Evolutionary conservation across 768 basidiomycete species (phyloP), one percentile per base, ranked within the genome.

Genomic region (Leccinellum albellum): DNA sequence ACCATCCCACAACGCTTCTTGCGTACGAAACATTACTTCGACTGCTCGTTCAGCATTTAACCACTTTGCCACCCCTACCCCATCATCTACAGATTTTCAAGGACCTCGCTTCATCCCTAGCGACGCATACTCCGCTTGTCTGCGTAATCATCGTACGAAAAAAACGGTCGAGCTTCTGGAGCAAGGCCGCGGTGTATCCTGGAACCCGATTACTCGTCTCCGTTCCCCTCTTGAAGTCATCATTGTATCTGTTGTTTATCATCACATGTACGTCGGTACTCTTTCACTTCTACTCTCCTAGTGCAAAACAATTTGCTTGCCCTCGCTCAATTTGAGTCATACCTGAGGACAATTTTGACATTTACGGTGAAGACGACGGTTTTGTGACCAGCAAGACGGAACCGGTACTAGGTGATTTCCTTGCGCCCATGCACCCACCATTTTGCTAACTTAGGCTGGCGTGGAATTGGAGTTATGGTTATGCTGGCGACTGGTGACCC

Each of bases 311-410:
- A 59, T 70, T 72, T 67, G 21, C 57, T 58, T 73, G 61, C 58
- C 50, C 53, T 51, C 66, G 23, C 62, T 59, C 68, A 65, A 67
- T 64, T 54, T 70, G 68, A 73, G 67, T 69, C 64, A 88, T 86
- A 85, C 78, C 84, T 75, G 84, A 86, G 76, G 87, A 87, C 75
- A 86, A 89, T 74, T 88, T 85, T 77, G 89, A 91, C 74, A 79
- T 89, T 63, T 92, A 92, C 54, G 89, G 86, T 52, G 88, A 88
- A 74, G 84, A 87, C 61, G 84, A 85, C 57, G 79, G 74, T 28
- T 81, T 78, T 63, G 65, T 57, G 45, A 61, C 62, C 15, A 71
- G 55, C 66, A 70, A 56, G 61, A 62, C 57, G 51, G 65, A 68
- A 7, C 74, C 75, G 74, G 78, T 79, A n/a, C n/a, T n/a, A 66